Conservation (phyloP, 768 basidiomycete species). For the Lactarius sp. region DNA sequence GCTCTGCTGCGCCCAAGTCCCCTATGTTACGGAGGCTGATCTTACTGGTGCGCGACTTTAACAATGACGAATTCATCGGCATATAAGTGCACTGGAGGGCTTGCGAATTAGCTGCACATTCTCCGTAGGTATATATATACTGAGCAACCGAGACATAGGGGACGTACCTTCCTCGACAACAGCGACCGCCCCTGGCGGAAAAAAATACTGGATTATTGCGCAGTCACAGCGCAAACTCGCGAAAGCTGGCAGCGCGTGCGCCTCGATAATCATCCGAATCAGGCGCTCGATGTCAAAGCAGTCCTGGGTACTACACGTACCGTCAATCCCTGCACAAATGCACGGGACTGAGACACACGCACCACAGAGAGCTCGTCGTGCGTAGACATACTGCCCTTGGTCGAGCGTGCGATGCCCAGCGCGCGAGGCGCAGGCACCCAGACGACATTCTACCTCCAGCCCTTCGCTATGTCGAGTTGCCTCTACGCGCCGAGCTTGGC, state of each 20-base stretch:
- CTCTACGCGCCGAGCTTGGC: constrained; percentile 49
- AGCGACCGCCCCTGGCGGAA: constrained; percentile 52
- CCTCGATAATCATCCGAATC: constrained; percentile 55
- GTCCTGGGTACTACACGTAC: constrained; percentile 48
- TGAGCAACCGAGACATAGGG: not conserved
- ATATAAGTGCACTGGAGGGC: constrained; percentile 68
- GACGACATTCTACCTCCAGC: constrained; percentile 56
- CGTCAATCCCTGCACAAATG: not conserved
- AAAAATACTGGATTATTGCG: constrained; percentile 56
- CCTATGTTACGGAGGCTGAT: constrained; percentile 77
- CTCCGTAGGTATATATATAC: not conserved
- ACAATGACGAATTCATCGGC: constrained; percentile 47
- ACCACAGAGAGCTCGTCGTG: constrained; percentile 52
- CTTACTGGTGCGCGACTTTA: constrained; percentile 40
- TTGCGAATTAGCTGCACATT: constrained; percentile 43
- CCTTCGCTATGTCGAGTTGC: constrained; percentile 74
- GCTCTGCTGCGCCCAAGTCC: constrained; percentile 67
- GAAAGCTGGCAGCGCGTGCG: constrained; percentile 62
- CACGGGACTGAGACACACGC: constrained; percentile 31
- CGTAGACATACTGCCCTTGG: constrained; percentile 42
- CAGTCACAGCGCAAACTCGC: constrained; percentile 50
- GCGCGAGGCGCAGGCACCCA: constrained; percentile 76
- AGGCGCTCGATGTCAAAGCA: constrained; percentile 67
- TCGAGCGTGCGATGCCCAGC: constrained; percentile 53
- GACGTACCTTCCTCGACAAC: constrained; percentile 52